Base-by-base conservation (phyloP, 257 asterid species). In the Mitragyna speciosa region DNA sequence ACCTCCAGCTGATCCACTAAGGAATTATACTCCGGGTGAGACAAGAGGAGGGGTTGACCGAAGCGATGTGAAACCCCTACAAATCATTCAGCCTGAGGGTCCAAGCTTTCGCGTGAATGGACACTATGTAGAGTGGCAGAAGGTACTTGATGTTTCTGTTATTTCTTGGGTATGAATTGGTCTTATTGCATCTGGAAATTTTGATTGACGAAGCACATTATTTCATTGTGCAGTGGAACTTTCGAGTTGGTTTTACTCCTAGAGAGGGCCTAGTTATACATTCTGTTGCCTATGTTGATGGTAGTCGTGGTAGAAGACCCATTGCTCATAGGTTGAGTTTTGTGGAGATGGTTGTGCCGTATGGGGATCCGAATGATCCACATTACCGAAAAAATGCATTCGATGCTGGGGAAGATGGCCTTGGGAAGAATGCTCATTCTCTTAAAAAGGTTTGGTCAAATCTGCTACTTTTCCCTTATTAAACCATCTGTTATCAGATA, bases 401-500 rank as follows among this genome's bases (percentile, higher is more conserved):
- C 87, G 99, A 96, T 90, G 99, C 97, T 9, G 99, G 99, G 82
- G 99, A 96, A 88, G 99, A 96, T 91, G 99, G 99, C 56, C 90
- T 96, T 22, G 99, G 99, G 76, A 93, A 88, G 89, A 94, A 94
- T 85, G 97, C 99, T 56, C 98, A 96, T 83, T 96, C 99, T 73
- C 97, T 96, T 31, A 96, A 96, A 86, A 93, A 91, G 99, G 99
- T 87, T 24, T n/a, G 39, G 31, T 22, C 41, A 48, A 70, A 52
- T n/a, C 22, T 22, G 8, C 54, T 59, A n/a, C 5, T 63, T 83
- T 75, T 14, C 16, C 28, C 7, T 28, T 52, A 47, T 10, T 9
- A 19, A 6, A 52, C 22, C 33, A 33, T 45, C 33, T 66, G 31
- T 47, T 28, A 30, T 45, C 39, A 12, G 17, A 20, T n/a, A 24